Base-by-base conservation (phyloP, 441 rosid species). In the Gossypium davidsonii region DNA sequence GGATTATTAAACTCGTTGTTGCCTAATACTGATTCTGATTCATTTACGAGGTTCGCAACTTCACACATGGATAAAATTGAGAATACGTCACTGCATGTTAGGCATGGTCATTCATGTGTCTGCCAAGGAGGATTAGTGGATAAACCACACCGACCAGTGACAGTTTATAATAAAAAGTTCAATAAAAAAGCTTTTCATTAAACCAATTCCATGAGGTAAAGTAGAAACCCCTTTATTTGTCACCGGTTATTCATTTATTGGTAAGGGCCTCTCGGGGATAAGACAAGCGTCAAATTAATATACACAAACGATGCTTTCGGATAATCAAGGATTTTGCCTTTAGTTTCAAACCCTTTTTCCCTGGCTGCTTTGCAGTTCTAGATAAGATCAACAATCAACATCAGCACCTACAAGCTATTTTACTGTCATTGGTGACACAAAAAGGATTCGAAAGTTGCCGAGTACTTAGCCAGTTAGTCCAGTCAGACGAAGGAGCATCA, bases 41-140 rank as follows among this genome's bases (percentile, higher is more conserved):
- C 51, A 37, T 10, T 42, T 63, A 63, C 52, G 25, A 67, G 57
- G 42, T 67, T 67, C 42, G 71, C 71, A 67, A 25, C 44, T 67
- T 67, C 71, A 25, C 23, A 7, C 58, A 26, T n/a, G n/a, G 56
- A 49, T 49, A 67, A 67, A 28, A n/a, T 49, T 44, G 51, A 49
- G 25, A 67, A 49, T 48, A 26, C 71, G 58, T 51, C 46, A 28
- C 72, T 53, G 58, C 58, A 53, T 28, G 25, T 8, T 15, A 51
- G 55, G 48, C 46, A 68, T 52, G 6, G 34, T 18, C 53, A 49
- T 46, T 44, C 70, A 46, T 44, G 55, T 21, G 31, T 37, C 70
- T 12, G 8, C 70, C 70, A 66, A 8, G 58, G 12, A 49, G 59
- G 58, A 67, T 26, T 25, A 67, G 58, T 49, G 71, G 58, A 67